Evolutionary conservation across 1,284 basidiomycete species (phyloP).

Genomic region (Heterobasidion parviporum): DNA sequence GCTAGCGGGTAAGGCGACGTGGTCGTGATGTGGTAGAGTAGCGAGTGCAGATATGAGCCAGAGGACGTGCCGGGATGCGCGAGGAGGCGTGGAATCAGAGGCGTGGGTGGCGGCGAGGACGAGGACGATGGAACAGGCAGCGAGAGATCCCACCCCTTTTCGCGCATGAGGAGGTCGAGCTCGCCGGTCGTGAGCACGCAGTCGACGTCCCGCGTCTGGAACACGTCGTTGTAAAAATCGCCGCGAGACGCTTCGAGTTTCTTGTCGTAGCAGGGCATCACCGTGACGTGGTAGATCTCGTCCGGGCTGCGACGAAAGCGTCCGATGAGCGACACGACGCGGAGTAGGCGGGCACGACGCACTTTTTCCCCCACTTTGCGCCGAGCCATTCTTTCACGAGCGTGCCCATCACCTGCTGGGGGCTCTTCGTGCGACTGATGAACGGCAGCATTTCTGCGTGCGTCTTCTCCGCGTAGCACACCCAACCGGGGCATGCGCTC

Average conservation of each 20-base stretch:
- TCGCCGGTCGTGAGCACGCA: slow-evolving; percentile 98
- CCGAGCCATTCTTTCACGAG: slow-evolving; percentile 86
- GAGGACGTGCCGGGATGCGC: slow-evolving; percentile 81
- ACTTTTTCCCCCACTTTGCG: slow-evolving; percentile 55
- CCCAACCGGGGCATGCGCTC: slow-evolving; percentile 97
- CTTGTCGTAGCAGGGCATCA: slow-evolving; percentile 99
- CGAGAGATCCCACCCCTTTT: slow-evolving; percentile 76
- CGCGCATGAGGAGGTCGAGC: slow-evolving; percentile 78
- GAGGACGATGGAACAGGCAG: slow-evolving; percentile 27
- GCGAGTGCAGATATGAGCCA: slow-evolving; percentile 86
- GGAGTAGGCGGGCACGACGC: slow-evolving; percentile 21
- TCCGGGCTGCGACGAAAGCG: slow-evolving; percentile 45
- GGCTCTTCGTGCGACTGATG: slow-evolving; percentile 83
- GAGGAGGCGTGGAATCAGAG: slow-evolving; percentile 62
- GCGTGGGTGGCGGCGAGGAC: slow-evolving; percentile 2
- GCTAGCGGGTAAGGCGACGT: slow-evolving; percentile 40
- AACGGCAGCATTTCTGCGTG: slow-evolving; percentile 92
- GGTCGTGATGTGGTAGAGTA: slow-evolving; percentile 46
- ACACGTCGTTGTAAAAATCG: slow-evolving; percentile 79
- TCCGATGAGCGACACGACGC: slow-evolving; percentile 4
- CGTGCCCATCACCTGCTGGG: slow-evolving; percentile 91
- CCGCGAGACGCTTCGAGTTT: slow-evolving; percentile 94
- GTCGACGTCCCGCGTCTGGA: slow-evolving; percentile 87
- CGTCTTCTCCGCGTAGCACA: slow-evolving; percentile 98
- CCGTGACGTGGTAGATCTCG: slow-evolving; percentile 90